Percentiles rank a stretch among this genome's conserved stretches.
Conservation (phyloP, 345 rosid genomes). For the Lepidium africanum region DNA sequence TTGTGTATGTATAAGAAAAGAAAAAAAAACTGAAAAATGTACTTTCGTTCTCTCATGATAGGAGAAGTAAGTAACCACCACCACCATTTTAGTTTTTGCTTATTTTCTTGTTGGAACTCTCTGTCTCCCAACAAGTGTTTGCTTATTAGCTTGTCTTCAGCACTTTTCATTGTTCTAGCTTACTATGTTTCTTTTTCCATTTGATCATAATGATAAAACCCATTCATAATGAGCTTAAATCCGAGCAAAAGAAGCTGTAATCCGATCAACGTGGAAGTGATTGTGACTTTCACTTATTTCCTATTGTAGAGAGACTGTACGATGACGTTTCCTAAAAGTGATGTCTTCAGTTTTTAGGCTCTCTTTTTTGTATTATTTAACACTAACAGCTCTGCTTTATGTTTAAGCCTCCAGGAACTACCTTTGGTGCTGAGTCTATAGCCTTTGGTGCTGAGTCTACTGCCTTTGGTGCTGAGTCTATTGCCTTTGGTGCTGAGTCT, state of each 20-base stretch:
- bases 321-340: neutral
- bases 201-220: neutral
- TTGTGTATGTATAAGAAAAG: conserved; percentile 3
- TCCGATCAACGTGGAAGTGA: neutral
- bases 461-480: too few species aligned
- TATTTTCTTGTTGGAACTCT: neutral
- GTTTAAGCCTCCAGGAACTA: neutral
- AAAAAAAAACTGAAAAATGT: neutral
- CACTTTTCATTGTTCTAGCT: neutral
- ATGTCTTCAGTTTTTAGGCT: neutral
- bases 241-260: neutral
- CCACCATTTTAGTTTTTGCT: conserved; percentile 11
- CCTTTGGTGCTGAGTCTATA: neutral
- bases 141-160: neutral
- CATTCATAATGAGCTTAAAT: neutral
- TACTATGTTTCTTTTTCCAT: neutral
- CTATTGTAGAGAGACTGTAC: neutral
- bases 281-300: neutral
- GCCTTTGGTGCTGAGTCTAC: too few species aligned
- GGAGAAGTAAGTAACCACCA: conserved; percentile 12
- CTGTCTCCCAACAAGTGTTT: neutral
- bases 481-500: neutral
- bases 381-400: neutral
- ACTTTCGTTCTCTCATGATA: conserved; percentile 16
- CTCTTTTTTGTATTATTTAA: neutral